Evolutionary conservation across 352 stramenopile genomes (phyloP), one percentile per base, ranked within the genome.

Genomic region (Phytophthora kernoviae): DNA sequence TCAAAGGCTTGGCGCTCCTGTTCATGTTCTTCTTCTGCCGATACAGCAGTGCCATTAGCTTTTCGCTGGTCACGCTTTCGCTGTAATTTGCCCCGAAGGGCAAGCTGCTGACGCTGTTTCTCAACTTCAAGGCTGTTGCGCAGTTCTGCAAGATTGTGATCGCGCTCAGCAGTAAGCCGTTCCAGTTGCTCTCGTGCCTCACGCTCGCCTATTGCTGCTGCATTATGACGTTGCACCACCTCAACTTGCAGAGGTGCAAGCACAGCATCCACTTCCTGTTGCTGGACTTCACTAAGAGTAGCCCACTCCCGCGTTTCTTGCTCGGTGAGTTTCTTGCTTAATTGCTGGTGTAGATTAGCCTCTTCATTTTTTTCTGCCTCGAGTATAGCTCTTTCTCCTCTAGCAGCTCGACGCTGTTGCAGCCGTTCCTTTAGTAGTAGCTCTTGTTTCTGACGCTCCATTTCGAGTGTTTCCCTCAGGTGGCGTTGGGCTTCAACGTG

Each of bases 371-470:
- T 22, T 40, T 73, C 58, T 12, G 45, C 44, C 8, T 51, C 60
- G 34, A 37, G 9, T 9, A 20, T 27, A 5, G 10, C 27, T 30
- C 27, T 44, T 17, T 55, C 43, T 48, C 41, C 53, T 58, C 50
- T 47, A 34, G 37, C 58, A 44, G 43, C 36, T 53, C 68, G 57
- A 0, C 70, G 60, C 50, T 72, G 61, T 5, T 42, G 43, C 14
- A 77, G 62, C 5, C 73, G 51, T 4, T 79, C 51, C 10, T 53
- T 43, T 0, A 83, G 58, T n/a, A 58, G 26, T 11, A 65, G 55
- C 24, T 78, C 58, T 32, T 80, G 68, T 4, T 64, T 66, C 1
- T 57, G 57, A 4, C 73, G 65, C 18, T 83, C 70, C 10, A 61
- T 41, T 26, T 70, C 57, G 4, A 77, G 48, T 2, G 54, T 11